A percentile compares a stretch with the other conserved stretches of the same genome.
phyloP scores from a whole-genome alignment of 139 green algal genomes.

The Chlorella sp. region DNA sequence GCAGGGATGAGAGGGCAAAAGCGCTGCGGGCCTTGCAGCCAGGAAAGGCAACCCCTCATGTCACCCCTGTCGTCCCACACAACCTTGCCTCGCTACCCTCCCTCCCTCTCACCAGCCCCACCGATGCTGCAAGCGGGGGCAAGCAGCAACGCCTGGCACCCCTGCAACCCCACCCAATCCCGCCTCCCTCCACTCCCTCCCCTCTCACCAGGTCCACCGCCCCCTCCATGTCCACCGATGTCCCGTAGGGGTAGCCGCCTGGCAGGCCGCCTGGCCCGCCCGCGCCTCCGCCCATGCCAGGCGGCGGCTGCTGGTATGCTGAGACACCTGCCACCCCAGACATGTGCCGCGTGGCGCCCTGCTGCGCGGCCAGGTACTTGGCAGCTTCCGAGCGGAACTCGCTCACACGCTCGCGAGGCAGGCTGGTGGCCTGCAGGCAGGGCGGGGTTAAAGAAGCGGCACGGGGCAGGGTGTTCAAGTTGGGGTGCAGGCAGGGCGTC shows the following conservation, averaged over 20 bases:
- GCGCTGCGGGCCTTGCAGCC: too few species aligned
- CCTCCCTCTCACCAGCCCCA: not conserved
- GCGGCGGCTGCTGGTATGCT: constrained; percentile 6
- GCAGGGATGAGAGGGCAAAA: too few species aligned
- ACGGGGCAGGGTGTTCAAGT: too few species aligned
- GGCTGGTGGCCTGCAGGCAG: constrained; percentile 51
- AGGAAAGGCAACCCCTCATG: too few species aligned
- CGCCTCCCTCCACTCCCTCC: not conserved
- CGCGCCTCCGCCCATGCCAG: not conserved
- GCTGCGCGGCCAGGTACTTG: constrained; percentile 39
- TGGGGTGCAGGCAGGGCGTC: not conserved
- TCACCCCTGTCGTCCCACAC: too few species aligned
- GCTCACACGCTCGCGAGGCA: constrained; percentile 70
- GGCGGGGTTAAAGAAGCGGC: not conserved
- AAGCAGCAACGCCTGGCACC: not conserved
- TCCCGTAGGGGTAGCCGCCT: constrained; percentile 23
- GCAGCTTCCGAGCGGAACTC: constrained; percentile 74
- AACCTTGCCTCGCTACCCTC: too few species aligned
- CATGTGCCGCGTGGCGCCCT: constrained; percentile 24
- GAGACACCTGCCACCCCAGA: not conserved
- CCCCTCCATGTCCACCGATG: constrained; percentile 43
- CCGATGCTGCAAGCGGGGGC: too few species aligned
- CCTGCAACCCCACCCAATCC: not conserved
- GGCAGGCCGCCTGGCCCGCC: not conserved
- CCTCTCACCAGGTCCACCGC: constrained; percentile 44